Evolutionary conservation across 164 flowering plant genomes (phyloP).

Genomic region (Nymphaea thermarum): DNA sequence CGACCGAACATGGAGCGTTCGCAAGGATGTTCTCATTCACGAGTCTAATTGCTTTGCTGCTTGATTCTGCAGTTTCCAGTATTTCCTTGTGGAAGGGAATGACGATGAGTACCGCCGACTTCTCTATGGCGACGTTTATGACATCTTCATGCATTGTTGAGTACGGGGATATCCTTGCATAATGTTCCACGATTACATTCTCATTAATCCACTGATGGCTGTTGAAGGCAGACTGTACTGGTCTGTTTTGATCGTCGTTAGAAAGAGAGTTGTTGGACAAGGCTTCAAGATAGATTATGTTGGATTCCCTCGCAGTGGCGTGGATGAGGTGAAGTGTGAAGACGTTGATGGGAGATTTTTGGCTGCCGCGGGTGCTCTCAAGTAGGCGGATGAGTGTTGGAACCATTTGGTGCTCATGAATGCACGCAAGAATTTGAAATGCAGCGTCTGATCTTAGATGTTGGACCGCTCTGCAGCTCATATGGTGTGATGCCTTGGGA

Average conservation of each 20-base stretch:
- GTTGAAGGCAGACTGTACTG: not conserved
- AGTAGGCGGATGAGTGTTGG: not conserved
- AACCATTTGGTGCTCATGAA: not conserved
- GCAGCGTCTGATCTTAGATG: not conserved
- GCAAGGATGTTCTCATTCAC: not conserved
- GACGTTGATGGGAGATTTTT: not conserved
- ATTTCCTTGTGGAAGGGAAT: not conserved
- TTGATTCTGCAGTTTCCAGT: not conserved
- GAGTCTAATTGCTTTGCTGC: not conserved
- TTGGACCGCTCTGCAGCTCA: not conserved
- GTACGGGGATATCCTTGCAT: not conserved
- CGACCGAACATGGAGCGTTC: slow-evolving; percentile 1
- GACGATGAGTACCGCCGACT: not conserved
- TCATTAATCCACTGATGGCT: not conserved
- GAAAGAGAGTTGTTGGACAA: not conserved
- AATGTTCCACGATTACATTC: not conserved
- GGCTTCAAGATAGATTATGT: too few species aligned
- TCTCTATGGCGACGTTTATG: not conserved
- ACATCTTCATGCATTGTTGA: slow-evolving; percentile 3
- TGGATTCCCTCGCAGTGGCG: not conserved
- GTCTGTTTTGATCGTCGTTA: not conserved
- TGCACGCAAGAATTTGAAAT: not conserved
- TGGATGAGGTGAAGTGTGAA: not conserved
- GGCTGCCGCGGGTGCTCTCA: not conserved
- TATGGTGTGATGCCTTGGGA: not conserved